Conservation (phyloP, 805 yeast genomes). For the Middelhovenomyces tepae region DNA sequence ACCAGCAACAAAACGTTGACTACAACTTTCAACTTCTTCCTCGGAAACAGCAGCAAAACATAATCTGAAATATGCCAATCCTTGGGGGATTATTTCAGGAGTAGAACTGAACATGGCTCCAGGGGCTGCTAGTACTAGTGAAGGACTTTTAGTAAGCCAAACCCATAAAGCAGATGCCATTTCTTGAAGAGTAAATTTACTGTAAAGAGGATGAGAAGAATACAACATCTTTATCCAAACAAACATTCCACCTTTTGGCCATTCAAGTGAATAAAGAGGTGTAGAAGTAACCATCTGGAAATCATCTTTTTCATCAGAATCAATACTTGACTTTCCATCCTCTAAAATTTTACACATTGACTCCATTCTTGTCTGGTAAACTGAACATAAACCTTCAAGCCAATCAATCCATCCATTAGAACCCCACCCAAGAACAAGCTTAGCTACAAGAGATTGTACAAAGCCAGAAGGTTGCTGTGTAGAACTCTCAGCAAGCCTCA, state of each 20-base stretch:
- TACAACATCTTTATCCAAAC: conserved; percentile 47
- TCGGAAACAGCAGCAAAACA: conserved; percentile 17
- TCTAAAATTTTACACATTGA: too few relatives aligned
- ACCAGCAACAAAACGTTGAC: conserved; percentile 11
- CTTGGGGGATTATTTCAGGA: conserved; percentile 4
- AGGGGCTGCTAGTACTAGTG: conserved; percentile 10
- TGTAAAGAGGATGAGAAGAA: conserved; percentile 41
- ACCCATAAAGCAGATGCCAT: conserved; percentile 13
- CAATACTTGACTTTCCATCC: too few relatives aligned
- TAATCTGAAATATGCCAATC: conserved; percentile 8
- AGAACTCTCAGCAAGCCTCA: conserved; percentile 30
- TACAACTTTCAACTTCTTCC: conserved; percentile 7
- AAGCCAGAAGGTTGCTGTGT: conserved; percentile 72
- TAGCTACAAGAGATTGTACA: conserved; percentile 35
- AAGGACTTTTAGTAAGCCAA: conserved; percentile 9
- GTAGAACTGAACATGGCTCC: conserved; percentile 13
- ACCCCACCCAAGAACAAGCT: conserved; percentile 2
- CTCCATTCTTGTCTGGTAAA: too few relatives aligned
- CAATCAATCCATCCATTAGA: conserved; percentile 45
- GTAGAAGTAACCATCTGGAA: too few relatives aligned
- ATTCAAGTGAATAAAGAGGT: too few relatives aligned
- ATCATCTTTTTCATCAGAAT: too few relatives aligned
- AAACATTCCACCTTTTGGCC: conserved; percentile 48
- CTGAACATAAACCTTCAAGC: too few relatives aligned
- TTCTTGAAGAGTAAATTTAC: conserved; percentile 6